Base-by-base conservation (phyloP, 305 asterid genomes). In the Ilex paraguariensis region DNA sequence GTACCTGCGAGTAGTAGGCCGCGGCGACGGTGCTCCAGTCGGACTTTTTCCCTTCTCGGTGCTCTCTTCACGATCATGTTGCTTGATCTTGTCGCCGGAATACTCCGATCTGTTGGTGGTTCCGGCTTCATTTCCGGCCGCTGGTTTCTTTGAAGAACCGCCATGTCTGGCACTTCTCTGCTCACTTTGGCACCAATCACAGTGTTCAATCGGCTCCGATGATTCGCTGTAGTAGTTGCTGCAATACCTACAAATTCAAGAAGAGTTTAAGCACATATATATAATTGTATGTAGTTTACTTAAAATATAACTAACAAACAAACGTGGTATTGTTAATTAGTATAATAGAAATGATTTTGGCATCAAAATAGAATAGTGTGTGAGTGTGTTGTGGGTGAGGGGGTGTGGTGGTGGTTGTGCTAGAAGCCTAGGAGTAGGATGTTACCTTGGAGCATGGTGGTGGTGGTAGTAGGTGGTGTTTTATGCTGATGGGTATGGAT, bases 131-230 rank as follows among this genome's bases (percentile, higher is more conserved):
- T 58, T 74, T 62, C 77, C 82, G 36, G 71, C 80, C 14, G 62
- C 33, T 14, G 80, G 64, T 66, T 75, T 82, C 39, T 42, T 76
- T 1, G 86, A 77, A 2, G 80, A 68, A 9, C 70, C 58, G 33
- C 77, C 75, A 6, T 75, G 74, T 69, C 66, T 69, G 9, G 9
- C 9, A 36, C 53, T 76, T 63, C 73, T 72, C 45, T 72, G 80
- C 75, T 87, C 95, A 68, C 88, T 79, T 74, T 81, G 87, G 79
- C 97, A 90, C 97, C 97, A 90, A 42, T 90, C 96, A 63, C 97
- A 90, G 39, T 85, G 76, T 65, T 73, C 70, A 31, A 82, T 72
- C 3, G 88, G 76, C 67, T 75, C 91, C 13, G 88, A 70, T 59
- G 57, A 49, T 77, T 79, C 95, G 31, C 87, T 73, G 65, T 87